Evolutionary conservation across 2,329 filamentous ascomycete genomes (phyloP).

Genomic region (Rutstroemia sp.): DNA sequence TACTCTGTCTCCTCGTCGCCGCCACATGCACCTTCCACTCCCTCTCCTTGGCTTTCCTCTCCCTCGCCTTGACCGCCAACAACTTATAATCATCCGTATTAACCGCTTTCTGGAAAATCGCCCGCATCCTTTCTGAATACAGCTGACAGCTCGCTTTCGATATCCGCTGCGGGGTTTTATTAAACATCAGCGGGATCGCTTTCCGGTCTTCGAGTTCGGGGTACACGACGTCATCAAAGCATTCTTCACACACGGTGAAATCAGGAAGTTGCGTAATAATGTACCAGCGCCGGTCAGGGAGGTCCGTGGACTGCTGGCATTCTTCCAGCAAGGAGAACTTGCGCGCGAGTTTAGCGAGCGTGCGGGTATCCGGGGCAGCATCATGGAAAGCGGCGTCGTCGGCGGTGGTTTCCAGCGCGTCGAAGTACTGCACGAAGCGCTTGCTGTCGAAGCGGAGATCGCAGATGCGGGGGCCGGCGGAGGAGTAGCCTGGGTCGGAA

Average conservation of each 20-base stretch:
- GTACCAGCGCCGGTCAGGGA: slow-evolving; percentile 65
- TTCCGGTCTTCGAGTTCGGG: slow-evolving; percentile 51
- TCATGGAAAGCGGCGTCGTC: slow-evolving; percentile 38
- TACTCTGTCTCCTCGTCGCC: slow-evolving; percentile 16
- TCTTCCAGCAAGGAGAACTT: slow-evolving; percentile 20
- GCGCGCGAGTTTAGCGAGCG: slow-evolving; percentile 21
- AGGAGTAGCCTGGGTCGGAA: slow-evolving; percentile 27
- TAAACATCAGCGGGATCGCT: slow-evolving; percentile 58
- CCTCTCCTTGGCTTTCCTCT: slow-evolving; percentile 37
- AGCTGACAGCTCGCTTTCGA: slow-evolving; percentile 62
- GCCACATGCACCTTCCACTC: slow-evolving; percentile 19
- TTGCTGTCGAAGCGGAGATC: slow-evolving; percentile 56
- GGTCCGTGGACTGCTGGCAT: slow-evolving; percentile 34
- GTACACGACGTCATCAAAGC: slow-evolving; percentile 72
- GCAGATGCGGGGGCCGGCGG: slow-evolving; percentile 52
- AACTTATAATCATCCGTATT: slow-evolving; percentile 58
- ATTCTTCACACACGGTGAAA: slow-evolving; percentile 81
- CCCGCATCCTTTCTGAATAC: slow-evolving; percentile 73
- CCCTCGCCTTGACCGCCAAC: slow-evolving; percentile 48
- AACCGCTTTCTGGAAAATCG: slow-evolving; percentile 61
- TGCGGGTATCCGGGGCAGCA: slow-evolving; percentile 20
- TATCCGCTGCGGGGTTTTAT: slow-evolving; percentile 49
- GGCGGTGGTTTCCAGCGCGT: slow-evolving; percentile 49
- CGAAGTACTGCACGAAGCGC: slow-evolving; percentile 53
- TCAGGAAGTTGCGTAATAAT: slow-evolving; percentile 67